A percentile compares a stretch with the other conserved stretches of the same genome.
Evolutionary conservation across 2,329 filamentous ascomycete species (phyloP).

Genomic region (Ilyonectria destructans): DNA sequence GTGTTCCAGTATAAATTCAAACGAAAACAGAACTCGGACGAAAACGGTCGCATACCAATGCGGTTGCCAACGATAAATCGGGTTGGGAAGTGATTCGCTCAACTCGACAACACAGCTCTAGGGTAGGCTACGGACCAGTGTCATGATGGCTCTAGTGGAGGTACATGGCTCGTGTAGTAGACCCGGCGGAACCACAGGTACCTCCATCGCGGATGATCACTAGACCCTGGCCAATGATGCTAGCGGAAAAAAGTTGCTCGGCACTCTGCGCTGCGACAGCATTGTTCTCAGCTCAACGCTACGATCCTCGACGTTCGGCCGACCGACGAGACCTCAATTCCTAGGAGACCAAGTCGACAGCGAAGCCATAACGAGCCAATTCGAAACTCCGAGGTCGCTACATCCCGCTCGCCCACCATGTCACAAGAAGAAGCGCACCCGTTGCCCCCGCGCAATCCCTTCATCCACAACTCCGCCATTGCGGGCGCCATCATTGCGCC

Average conservation of each 20-base stretch:
- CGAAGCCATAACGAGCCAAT: slow-evolving; percentile 6
- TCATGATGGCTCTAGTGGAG: not conserved
- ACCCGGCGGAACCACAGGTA: slow-evolving; percentile 2
- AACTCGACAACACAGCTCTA: not conserved
- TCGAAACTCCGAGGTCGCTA: not conserved
- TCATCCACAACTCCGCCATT: slow-evolving; percentile 66
- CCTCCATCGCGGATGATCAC: not conserved
- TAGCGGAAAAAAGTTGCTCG: slow-evolving; percentile 23
- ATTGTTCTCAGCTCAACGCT: slow-evolving; percentile 1
- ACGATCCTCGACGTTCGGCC: slow-evolving; percentile 9
- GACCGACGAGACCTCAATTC: slow-evolving; percentile 11
- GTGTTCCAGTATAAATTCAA: too few relatives aligned
- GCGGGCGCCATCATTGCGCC: slow-evolving; percentile 65
- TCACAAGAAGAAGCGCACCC: slow-evolving; percentile 48
- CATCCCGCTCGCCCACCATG: slow-evolving; percentile 42
- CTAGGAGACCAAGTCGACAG: not conserved
- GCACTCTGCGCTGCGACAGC: slow-evolving; percentile 12
- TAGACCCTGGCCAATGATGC: slow-evolving; percentile 13
- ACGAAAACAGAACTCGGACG: too few relatives aligned
- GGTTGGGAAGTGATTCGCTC: too few relatives aligned
- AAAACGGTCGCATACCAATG: too few relatives aligned
- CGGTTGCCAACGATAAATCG: too few relatives aligned
- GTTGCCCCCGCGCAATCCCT: slow-evolving; percentile 54
- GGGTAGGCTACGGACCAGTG: not conserved
- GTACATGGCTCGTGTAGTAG: slow-evolving; percentile 3